Percentiles rank a stretch among this genome's conserved stretches.
Conservation (phyloP, 306 rosid genomes). For the Gleditsia sinensis region DNA sequence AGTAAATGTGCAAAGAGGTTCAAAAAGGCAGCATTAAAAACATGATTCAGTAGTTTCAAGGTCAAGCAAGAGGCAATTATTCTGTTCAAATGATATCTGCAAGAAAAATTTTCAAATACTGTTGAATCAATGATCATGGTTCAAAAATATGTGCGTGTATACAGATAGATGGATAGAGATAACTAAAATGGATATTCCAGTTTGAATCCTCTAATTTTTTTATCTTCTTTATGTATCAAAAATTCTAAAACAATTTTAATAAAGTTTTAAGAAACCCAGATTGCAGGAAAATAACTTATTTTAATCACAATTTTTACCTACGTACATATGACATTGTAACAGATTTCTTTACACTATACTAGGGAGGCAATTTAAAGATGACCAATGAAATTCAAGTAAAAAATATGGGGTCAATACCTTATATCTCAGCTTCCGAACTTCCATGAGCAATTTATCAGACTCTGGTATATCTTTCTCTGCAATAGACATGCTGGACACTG, state of each 20-base stretch:
- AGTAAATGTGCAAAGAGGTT: neutral
- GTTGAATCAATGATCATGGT: neutral
- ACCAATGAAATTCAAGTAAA: neutral
- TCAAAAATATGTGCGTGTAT: neutral
- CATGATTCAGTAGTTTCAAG: neutral
- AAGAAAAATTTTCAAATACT: neutral
- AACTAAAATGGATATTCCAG: neutral
- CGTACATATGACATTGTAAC: neutral
- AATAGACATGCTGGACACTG: slow-evolving; percentile 17
- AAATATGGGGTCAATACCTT: slow-evolving; percentile 49
- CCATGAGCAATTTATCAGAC: slow-evolving; percentile 55
- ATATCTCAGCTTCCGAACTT: slow-evolving; percentile 61
- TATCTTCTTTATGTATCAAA: neutral
- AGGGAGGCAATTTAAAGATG: neutral
- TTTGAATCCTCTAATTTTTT: neutral
- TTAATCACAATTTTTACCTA: no score
- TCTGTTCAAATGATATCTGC: neutral
- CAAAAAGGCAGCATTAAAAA: neutral
- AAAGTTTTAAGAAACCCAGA: neutral
- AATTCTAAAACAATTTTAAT: neutral
- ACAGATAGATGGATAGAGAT: neutral
- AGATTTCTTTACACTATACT: neutral
- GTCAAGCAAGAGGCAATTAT: neutral
- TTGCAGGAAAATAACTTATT: neutral
- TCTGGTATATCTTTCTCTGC: slow-evolving; percentile 39